Evolutionary conservation across 495 filamentous ascomycete species (phyloP), one percentile per base, ranked within the genome.

Genomic region (Penicillium atrosanguineum): DNA sequence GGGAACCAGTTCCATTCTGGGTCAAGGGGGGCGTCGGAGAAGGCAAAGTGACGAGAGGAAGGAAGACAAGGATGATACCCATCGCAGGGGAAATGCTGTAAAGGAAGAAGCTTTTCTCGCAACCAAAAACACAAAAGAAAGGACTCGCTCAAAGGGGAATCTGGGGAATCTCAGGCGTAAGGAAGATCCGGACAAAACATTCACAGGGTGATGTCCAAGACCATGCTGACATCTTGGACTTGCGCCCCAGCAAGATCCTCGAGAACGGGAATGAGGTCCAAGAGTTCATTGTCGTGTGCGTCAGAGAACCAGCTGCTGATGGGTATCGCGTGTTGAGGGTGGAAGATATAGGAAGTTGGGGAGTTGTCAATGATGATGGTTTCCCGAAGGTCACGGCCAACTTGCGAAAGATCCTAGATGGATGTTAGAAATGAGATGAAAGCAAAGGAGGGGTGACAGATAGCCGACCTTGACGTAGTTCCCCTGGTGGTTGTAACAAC

Each of bases 301-400:
- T 99, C 94, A 63, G 92, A 97, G 78, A 99, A 99, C 94, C 94
- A 99, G 81, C 93, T 97, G 81, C 93, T 97, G 75, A 99, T 99
- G 20, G 94, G 94, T 42, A 99, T 94, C 52, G 94, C 94, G 71
- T 99, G 94, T 76, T 99, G 93, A 14, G 95, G 94, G 62, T 99
- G 94, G 79, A 99, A 99, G 64, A 97, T 97, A 73, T 99, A 99
- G 19, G 92, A 96, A 15, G 95, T 99, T 16, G 94, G 95, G 20
- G 94, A 97, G 72, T 99, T 99, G 75, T 99, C 94, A 64, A 99
- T 99, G 67, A 99, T 99, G 67, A 99, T 99, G 3, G 93, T 97
- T 65, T 97, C 94, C 62, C 87, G 88, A 44, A 99, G 85, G 72
- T 99, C 91, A 48, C 94, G 88, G 44, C 94, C 94, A 47, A 99